Evolutionary conservation across 495 filamentous ascomycete genomes (phyloP).

Genomic region (Penicillium goetzii): DNA sequence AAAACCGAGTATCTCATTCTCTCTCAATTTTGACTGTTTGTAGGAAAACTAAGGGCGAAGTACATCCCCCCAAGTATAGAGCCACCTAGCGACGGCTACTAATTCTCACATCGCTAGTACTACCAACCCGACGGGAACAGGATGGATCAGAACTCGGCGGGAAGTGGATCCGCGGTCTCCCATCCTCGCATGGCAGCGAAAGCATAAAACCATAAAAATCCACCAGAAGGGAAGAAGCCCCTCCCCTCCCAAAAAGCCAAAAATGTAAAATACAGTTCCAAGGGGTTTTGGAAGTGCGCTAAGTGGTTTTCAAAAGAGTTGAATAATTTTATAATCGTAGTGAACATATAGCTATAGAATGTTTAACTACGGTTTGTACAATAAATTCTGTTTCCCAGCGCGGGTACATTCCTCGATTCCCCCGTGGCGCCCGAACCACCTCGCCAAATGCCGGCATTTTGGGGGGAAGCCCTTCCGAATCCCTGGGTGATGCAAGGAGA

Average conservation of each 20-base stretch:
- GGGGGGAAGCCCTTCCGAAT: background rate
- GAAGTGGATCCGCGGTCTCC: slow-evolving; percentile 12
- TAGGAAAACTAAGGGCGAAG: background rate
- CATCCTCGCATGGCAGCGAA: slow-evolving; percentile 13
- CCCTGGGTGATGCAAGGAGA: slow-evolving; percentile 17
- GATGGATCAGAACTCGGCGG: slow-evolving; percentile 11
- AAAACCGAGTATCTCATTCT: background rate
- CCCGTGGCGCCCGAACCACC: slow-evolving; percentile 2
- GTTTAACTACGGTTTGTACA: too few species aligned
- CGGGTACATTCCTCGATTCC: slow-evolving; percentile 5
- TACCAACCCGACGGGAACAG: background rate
- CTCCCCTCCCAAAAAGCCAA: background rate
- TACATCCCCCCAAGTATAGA: too few species aligned
- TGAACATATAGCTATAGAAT: background rate
- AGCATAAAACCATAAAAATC: slow-evolving; percentile 5
- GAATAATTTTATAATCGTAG: background rate
- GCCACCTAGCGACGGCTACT: too few species aligned
- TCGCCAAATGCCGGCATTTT: slow-evolving; percentile 8
- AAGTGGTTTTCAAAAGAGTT: background rate
- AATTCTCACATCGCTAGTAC: background rate
- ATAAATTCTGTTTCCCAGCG: background rate
- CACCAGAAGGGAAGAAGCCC: background rate
- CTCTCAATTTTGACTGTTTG: background rate
- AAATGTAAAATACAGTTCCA: background rate
- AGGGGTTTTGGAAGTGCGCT: background rate